Conservation (phyloP, 768 basidiomycete species). For the Boletus sp. region DNA sequence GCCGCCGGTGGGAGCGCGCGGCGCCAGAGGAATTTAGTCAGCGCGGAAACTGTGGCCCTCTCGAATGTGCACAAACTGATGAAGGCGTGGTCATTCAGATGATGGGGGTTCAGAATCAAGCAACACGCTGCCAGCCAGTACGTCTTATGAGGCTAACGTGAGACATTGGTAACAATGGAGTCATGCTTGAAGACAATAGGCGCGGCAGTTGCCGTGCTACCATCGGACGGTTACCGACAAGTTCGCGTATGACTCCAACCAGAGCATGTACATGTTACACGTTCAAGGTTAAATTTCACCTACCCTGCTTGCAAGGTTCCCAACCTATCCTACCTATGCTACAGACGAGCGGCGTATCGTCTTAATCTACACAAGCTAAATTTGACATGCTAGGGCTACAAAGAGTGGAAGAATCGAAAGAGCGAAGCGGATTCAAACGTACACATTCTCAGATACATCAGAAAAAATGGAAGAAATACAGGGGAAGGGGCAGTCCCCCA, state of each 20-base stretch:
- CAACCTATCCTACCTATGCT: constrained; percentile 10
- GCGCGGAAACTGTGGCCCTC: background rate
- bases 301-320: background rate
- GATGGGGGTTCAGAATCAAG: constrained; percentile 13
- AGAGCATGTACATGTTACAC: background rate
- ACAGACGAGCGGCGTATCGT: background rate
- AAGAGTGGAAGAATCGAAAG: background rate
- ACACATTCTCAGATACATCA: too few relatives aligned
- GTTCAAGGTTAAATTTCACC: background rate
- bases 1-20: background rate
- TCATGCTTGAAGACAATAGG: background rate
- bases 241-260: background rate
- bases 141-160: constrained; percentile 3
- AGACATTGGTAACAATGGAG: constrained; percentile 1
- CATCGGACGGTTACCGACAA: background rate
- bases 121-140: background rate
- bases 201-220: constrained; percentile 1
- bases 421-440: background rate
- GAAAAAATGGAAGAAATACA: background rate
- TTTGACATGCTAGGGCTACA: constrained; percentile 22
- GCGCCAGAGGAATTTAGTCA: background rate
- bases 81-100: constrained; percentile 3
- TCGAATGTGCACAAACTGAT: background rate
- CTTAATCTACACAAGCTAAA: constrained; percentile 1
- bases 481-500: too few relatives aligned